Evolutionary conservation across 148 eudicot species (phyloP), one percentile per base, ranked within the genome.

Genomic region (Rhododendron simsii): DNA sequence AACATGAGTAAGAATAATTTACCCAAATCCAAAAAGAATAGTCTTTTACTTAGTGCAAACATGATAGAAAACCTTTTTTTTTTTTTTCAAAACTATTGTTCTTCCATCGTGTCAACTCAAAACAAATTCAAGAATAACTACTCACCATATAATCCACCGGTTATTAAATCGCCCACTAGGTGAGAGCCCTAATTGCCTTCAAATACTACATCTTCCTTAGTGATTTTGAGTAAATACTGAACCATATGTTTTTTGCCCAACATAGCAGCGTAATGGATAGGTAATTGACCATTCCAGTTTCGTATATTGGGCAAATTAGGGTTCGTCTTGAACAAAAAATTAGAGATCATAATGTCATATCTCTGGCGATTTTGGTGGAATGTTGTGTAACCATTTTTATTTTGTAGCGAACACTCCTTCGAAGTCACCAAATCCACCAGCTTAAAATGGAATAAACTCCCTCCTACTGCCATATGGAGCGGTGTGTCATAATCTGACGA

Each of bases 181-280:
- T 1, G 6, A 26, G 18, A 7, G 7, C 59, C 82, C 21, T n/a
- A 37, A 2, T 20, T 2, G 14, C 18, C 51, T 18, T 33, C 47
- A 61, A 82, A 37, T 41, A 1, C 44, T 41, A 41, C 7, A 41
- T 41, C 44, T 59, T 82, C 84, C 4, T 21, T 82, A 18, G 74
- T 82, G 33, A 37, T 47, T 2, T 21, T 48, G 5, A 87, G 30
- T 30, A 87, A 78, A 39, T 83, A 87, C 20, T 26, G 39, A 81
- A 85, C 37, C 57, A 82, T 85, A 33, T 81, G 33, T 28, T 78
- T 85, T 39, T 41, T 76, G 71, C 79, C 83, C 82, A 75, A 28
- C 41, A 33, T 3, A n/a, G 85, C 87, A 78, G 89, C 87, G 47
- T 20, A 51, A 28, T 85, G 87, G 81, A 85, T 74, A 16, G 89